phyloP scores from a whole-genome alignment of 345 rosid genomes.

The Bruguiera gymnorhiza region DNA sequence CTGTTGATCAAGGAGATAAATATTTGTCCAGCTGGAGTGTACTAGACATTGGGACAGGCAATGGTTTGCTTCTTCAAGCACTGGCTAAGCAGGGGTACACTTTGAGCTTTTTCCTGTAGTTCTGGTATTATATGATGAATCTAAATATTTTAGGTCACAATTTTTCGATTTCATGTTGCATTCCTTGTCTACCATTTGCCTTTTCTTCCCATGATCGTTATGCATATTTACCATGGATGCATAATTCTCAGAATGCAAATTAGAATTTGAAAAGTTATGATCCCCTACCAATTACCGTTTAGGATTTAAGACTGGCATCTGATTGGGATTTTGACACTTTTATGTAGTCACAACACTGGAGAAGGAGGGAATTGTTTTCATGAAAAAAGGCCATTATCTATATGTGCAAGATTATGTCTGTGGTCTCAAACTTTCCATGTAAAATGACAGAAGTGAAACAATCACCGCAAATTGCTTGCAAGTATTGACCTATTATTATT shows the following conservation, averaged over 20 bases:
- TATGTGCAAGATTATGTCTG: background rate
- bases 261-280: too few species aligned
- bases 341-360: background rate
- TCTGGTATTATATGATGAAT: conserved; percentile 23
- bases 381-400: background rate
- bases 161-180: too few species aligned
- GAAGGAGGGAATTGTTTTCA: background rate
- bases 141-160: too few species aligned
- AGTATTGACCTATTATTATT: background rate
- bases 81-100: conserved; percentile 89
- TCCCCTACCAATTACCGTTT: too few species aligned
- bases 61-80: conserved; percentile 94
- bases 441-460: background rate
- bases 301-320: too few species aligned
- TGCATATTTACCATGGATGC: too few species aligned
- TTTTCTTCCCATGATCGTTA: too few species aligned
- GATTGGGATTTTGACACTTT: too few species aligned
- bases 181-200: too few species aligned
- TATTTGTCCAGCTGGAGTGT: conserved; percentile 78
- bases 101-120: conserved; percentile 36
- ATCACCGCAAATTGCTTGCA: background rate
- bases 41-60: conserved; percentile 96
- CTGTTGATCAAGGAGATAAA: conserved; percentile 49
- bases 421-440: background rate
- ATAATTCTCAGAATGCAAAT: too few species aligned